Conservation (phyloP, 768 basidiomycete species). For the Hortiboletus campestris region DNA sequence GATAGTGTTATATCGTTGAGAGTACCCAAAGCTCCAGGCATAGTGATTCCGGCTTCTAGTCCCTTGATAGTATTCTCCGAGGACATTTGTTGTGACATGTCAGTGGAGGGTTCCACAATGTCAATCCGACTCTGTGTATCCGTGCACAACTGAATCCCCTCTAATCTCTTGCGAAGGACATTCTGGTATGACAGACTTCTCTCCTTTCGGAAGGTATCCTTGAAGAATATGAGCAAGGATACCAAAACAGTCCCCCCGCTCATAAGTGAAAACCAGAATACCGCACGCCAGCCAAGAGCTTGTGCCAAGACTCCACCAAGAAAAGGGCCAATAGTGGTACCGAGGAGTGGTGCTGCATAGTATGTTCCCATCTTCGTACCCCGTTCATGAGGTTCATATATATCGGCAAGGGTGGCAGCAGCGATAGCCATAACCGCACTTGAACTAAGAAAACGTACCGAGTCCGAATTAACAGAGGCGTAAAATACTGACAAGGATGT, state of each 20-base stretch:
- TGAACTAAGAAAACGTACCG: slow-evolving; percentile 37
- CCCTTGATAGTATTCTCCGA: neutral
- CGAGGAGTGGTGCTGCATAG: slow-evolving; percentile 78
- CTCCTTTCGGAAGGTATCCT: slow-evolving; percentile 80
- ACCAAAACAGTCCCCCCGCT: slow-evolving; percentile 54
- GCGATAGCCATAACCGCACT: slow-evolving; percentile 71
- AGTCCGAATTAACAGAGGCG: neutral
- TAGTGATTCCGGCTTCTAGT: slow-evolving; percentile 6
- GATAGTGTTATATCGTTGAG: slow-evolving; percentile 48
- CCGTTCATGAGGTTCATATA: slow-evolving; percentile 76
- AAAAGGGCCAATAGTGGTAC: slow-evolving; percentile 63
- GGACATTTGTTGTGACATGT: slow-evolving; percentile 8
- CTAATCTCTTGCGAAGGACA: slow-evolving; percentile 47
- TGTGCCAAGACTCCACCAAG: slow-evolving; percentile 68
- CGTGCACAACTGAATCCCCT: slow-evolving; percentile 12
- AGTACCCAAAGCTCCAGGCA: neutral
- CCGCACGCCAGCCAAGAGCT: slow-evolving; percentile 74
- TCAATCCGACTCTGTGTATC: too few species aligned
- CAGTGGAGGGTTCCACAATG: neutral
- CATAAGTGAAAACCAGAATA: slow-evolving; percentile 80
- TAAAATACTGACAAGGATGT: neutral
- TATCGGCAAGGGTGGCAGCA: slow-evolving; percentile 76
- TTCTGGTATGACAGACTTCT: slow-evolving; percentile 78
- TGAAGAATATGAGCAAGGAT: slow-evolving; percentile 63
- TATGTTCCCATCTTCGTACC: slow-evolving; percentile 82